Evolutionary conservation across 2,329 filamentous ascomycete species (phyloP).

Genomic region (Neopestalotiopsis rosae): DNA sequence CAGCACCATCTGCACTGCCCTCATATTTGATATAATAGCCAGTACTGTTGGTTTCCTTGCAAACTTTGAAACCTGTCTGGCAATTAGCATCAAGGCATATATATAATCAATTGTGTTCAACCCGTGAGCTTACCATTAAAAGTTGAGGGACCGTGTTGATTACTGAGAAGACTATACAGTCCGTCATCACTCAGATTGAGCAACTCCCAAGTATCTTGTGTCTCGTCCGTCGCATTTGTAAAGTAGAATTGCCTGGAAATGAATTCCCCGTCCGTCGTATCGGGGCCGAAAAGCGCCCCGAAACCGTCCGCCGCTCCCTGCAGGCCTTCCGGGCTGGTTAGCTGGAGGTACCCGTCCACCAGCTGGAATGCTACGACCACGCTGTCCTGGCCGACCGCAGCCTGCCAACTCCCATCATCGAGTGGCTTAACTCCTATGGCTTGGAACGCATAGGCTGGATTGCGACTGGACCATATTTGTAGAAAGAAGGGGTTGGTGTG

Average conservation of each 20-base stretch:
- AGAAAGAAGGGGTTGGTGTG: background rate
- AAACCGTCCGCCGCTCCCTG: background rate
- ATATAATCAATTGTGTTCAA: no score
- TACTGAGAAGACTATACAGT: background rate
- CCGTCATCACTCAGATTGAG: background rate
- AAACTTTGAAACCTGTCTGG: background rate
- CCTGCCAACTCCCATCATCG: background rate
- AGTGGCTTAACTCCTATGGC: background rate
- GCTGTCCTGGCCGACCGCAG: background rate
- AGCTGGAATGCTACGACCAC: background rate
- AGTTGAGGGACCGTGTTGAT: background rate
- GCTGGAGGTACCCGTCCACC: background rate
- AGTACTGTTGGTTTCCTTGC: background rate
- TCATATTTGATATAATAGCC: slow-evolving; percentile 1
- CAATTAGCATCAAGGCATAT: background rate
- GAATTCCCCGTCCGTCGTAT: background rate
- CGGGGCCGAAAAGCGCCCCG: background rate
- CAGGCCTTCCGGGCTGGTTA: background rate
- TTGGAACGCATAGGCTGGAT: slow-evolving; percentile 1
- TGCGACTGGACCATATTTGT: background rate
- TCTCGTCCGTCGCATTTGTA: background rate
- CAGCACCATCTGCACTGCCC: background rate
- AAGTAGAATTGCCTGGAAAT: background rate
- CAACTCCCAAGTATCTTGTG: background rate
- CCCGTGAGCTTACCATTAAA: background rate